Base-by-base conservation (phyloP, 2,329 filamentous ascomycete species). In the Diplodia sapinea region DNA sequence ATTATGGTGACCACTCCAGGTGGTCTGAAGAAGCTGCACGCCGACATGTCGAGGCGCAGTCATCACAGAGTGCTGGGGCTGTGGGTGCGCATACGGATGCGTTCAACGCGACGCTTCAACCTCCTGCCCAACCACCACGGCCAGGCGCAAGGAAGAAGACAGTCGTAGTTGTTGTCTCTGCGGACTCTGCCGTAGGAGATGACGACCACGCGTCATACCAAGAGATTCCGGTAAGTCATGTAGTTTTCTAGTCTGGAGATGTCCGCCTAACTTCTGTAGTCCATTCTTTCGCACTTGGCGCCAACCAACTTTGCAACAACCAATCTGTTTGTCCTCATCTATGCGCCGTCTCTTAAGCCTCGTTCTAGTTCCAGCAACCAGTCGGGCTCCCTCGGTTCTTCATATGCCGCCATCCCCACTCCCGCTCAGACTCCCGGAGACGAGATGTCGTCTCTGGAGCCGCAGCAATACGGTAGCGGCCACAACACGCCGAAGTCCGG, bases 1-100 rank as follows among this genome's bases (percentile, higher is more conserved):
- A 90, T 63, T 95, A 91, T 77, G 89, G 88, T 70, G 94, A 97
- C 78, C 92, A 95, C 79, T 91, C 92, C 76, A 89, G 92, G 64
- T 97, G 94, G 94, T 93, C 91, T 15, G 93, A 97, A 78, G 94
- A 97, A 80, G 92, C 90, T 26, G 90, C 92, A 73, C 86, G 90
- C 72, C 80, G 79, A 67, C 79, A 74, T 67, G 77, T 77, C 63
- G 78, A 76, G 68, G 76, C 74, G 50, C 75, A 77, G 69, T 73
- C 75, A n/a, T 70, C 75, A 12, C 74, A 79, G 67, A 79, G 76
- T 70, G 55, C 70, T 66, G 70, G 66, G 20, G 79, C 73, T 23
- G 79, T 74, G 4, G 74, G 75, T 31, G 70, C 72, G 29, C 75
- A 79, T 65, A 70, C 77, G 0, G 73, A 70, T 66, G 75, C 74